Conservation (phyloP, 202 grass and related monocot species). For the Cymbopogon flexuosus region DNA sequence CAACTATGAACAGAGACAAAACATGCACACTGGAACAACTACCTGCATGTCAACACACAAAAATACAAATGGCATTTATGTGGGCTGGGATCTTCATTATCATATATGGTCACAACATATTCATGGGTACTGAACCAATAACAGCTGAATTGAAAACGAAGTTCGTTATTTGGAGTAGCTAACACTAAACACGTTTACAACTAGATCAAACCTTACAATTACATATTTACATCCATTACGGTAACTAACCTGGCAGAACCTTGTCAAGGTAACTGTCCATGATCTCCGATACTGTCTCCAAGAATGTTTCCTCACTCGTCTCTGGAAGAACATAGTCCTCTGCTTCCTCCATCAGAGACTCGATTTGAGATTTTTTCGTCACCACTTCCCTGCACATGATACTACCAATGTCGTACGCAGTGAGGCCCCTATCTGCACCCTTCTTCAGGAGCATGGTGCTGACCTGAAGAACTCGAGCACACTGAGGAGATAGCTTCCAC, state of each 20-base stretch:
- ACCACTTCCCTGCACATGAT: constrained; percentile 75
- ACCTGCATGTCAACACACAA: too few species aligned
- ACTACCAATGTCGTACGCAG: constrained; percentile 65
- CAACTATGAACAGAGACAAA: too few species aligned
- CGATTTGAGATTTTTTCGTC: constrained; percentile 56
- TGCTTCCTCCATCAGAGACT: constrained; percentile 59
- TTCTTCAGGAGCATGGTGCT: constrained; percentile 85
- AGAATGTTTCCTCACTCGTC: constrained; percentile 43
- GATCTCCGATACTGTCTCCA: constrained; percentile 53
- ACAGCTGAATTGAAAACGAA: too few species aligned
- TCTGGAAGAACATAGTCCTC: constrained; percentile 46
- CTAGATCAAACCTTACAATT: too few species aligned
- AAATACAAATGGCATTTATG: too few species aligned
- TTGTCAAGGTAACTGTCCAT: constrained; percentile 52
- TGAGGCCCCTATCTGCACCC: constrained; percentile 48
- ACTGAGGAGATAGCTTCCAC: constrained; percentile 59
- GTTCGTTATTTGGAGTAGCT: too few species aligned
- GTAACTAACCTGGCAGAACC: neutral
- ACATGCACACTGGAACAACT: too few species aligned
- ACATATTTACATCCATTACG: too few species aligned
- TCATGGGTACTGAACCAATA: too few species aligned
- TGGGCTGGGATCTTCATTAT: too few species aligned
- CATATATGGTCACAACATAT: too few species aligned
- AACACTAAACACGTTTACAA: too few species aligned
- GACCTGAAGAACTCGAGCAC: constrained; percentile 51